A percentile compares a stretch with the other conserved stretches of the same genome.
phyloP scores from a whole-genome alignment of 148 eudicot genomes.

The Arctostaphylos glauca region DNA sequence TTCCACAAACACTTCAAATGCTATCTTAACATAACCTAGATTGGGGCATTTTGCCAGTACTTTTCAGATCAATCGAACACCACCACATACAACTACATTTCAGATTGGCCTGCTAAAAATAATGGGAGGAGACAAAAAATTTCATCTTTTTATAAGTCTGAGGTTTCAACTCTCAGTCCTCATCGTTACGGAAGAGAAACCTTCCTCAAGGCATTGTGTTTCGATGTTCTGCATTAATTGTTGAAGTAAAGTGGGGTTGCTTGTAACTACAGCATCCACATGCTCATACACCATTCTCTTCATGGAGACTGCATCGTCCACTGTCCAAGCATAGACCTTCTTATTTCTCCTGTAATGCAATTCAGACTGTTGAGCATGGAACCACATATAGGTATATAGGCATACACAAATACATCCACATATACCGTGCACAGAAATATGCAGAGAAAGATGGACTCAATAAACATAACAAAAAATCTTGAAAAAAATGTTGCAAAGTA shows the following conservation, averaged over 20 bases:
- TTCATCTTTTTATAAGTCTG: neutral
- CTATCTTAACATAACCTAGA: neutral
- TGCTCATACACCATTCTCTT: conserved; percentile 54
- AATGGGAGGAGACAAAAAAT: neutral
- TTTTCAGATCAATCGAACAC: too few relatives aligned
- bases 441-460: neutral
- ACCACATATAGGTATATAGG: neutral
- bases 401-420: neutral
- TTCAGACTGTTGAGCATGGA: neutral
- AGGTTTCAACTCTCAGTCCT: neutral
- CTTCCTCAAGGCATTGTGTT: conserved; percentile 63
- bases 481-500: neutral
- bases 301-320: conserved; percentile 74
- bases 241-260: conserved; percentile 70
- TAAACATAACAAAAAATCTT: neutral
- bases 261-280: conserved; percentile 81
- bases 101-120: neutral
- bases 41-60: neutral
- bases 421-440: neutral
- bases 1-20: neutral
- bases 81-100: neutral
- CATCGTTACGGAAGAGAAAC: conserved; percentile 36
- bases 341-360: conserved; percentile 63
- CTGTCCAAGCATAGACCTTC: conserved; percentile 95
- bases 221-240: conserved; percentile 69